Conservation (phyloP, 2,329 filamentous ascomycete genomes). For the Corniculantispora saksenae region DNA sequence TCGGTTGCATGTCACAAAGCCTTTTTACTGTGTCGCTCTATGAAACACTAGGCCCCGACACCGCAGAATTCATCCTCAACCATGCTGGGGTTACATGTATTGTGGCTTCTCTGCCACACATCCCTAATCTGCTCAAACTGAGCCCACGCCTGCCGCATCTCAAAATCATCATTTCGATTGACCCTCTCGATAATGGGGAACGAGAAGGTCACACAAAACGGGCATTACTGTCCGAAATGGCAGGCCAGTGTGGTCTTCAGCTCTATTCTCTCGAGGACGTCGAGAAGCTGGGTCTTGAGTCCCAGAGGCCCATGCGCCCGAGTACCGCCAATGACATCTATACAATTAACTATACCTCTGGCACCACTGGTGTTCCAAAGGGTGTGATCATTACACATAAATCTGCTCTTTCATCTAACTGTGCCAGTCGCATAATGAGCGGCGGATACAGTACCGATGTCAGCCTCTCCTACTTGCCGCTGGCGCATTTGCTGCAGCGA, state of each 20-base stretch:
- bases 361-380: constrained; percentile 81
- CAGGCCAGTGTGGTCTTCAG: constrained; percentile 70
- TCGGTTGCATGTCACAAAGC: constrained; percentile 83
- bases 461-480: constrained; percentile 82
- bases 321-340: constrained; percentile 74
- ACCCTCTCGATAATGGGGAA: constrained; percentile 80
- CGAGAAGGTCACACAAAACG: constrained; percentile 75
- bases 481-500: constrained; percentile 92
- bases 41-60: constrained; percentile 88
- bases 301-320: constrained; percentile 68
- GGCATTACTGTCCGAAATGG: constrained; percentile 74
- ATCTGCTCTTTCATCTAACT: constrained; percentile 74
- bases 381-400: constrained; percentile 81
- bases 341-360: constrained; percentile 90
- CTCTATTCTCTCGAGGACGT: constrained; percentile 81
- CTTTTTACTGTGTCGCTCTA: constrained; percentile 93
- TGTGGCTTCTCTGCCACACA: constrained; percentile 76
- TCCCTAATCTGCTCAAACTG: constrained; percentile 79
- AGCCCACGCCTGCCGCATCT: constrained; percentile 73
- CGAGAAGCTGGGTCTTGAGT: constrained; percentile 74
- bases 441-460: constrained; percentile 57
- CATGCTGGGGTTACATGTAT: constrained; percentile 77
- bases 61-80: constrained; percentile 94
- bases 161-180: constrained; percentile 86
- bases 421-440: constrained; percentile 58